phyloP scores from a whole-genome alignment of 2,329 filamentous ascomycete genomes.

The Botrytis hyacinthi region DNA sequence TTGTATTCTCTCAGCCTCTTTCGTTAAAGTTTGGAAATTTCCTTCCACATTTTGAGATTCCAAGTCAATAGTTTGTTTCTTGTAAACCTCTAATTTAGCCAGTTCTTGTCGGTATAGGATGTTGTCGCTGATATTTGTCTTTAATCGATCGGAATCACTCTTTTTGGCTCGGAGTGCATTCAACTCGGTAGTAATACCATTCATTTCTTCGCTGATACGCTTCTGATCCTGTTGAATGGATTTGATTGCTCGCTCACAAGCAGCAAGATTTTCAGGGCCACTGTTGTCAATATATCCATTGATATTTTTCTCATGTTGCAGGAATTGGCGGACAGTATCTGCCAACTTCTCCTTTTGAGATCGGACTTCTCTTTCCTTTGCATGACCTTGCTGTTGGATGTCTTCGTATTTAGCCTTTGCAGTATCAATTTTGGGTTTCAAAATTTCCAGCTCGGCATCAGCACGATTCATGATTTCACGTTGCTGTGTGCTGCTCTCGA shows the following conservation, averaged over 20 bases:
- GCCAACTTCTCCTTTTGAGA: conserved; percentile 69
- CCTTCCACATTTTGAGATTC: conserved; percentile 77
- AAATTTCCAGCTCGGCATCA: conserved; percentile 69
- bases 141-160: conserved; percentile 75
- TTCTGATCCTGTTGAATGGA: conserved; percentile 64
- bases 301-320: conserved; percentile 73
- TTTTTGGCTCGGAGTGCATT: conserved; percentile 77
- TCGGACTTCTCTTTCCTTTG: conserved; percentile 69
- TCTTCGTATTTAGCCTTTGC: conserved; percentile 77
- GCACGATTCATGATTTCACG: conserved; percentile 66
- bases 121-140: conserved; percentile 86
- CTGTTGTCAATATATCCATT: conserved; percentile 73
- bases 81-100: conserved; percentile 64
- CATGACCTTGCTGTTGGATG: conserved; percentile 65
- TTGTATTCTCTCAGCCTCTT: conserved; percentile 67
- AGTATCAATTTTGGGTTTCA: conserved; percentile 73
- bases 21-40: conserved; percentile 72
- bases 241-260: conserved; percentile 67
- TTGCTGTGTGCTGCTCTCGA: conserved; percentile 64
- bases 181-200: conserved; percentile 63
- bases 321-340: conserved; percentile 74
- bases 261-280: conserved; percentile 68
- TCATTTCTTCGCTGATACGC: conserved; percentile 65
- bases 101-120: conserved; percentile 77
- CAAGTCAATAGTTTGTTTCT: conserved; percentile 69